A percentile compares a stretch with the other conserved stretches of the same genome.
Conservation (phyloP, 2,329 filamentous ascomycete species). For the Dactylellina drechsleri region DNA sequence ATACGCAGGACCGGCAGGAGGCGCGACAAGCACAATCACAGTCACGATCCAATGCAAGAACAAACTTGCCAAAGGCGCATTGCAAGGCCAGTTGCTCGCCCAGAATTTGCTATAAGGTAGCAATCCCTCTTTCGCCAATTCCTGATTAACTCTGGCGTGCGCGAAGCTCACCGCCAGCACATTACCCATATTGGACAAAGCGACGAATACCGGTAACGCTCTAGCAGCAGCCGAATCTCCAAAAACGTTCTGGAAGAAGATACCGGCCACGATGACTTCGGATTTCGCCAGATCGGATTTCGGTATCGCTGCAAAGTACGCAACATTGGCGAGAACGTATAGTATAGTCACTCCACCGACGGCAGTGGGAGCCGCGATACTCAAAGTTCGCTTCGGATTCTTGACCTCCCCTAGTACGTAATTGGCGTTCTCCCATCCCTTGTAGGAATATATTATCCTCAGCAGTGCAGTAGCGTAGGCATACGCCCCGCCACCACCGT, state of each 20-base stretch:
- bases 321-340: conserved; percentile 73
- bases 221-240: conserved; percentile 67
- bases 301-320: conserved; percentile 73
- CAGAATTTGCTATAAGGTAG: conserved; percentile 74
- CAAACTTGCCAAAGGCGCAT: conserved; percentile 71
- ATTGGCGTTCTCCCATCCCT: conserved; percentile 73
- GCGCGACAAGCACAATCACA: conserved; percentile 72
- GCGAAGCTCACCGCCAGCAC: conserved; percentile 72
- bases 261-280: conserved; percentile 70
- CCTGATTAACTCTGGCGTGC: conserved; percentile 65
- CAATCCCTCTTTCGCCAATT: conserved; percentile 76
- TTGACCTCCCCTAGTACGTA: conserved; percentile 71
- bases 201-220: conserved; percentile 69
- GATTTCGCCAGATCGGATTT: conserved; percentile 69
- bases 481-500: conserved; percentile 66
- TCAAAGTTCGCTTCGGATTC: conserved; percentile 67
- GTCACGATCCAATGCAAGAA: conserved; percentile 75
- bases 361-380: conserved; percentile 69
- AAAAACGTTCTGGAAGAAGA: conserved; percentile 73
- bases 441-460: conserved; percentile 71
- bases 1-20: conserved; percentile 74
- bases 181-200: conserved; percentile 71
- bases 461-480: conserved; percentile 70
- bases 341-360: conserved; percentile 70
- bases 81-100: conserved; percentile 75